These are phyloP conservation scores for Nemania sp. DNA, from an alignment of 2,329 filamentous ascomycete species.

Conservation along the genomic window DNA sequence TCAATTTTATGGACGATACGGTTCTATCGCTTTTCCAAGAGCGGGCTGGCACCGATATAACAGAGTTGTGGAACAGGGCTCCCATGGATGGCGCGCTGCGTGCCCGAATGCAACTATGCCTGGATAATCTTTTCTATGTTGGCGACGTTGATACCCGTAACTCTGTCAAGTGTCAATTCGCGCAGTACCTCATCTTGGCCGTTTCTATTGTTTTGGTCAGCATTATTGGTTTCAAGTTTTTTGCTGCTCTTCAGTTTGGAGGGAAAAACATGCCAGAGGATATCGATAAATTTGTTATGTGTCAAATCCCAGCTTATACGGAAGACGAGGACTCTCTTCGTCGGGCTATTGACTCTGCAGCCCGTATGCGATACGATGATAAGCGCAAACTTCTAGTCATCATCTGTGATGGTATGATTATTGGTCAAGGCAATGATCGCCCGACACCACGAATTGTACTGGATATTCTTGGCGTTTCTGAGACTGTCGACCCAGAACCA, in stretches of 20 bases:
- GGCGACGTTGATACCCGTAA: conserved; percentile 90
- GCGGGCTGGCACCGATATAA: conserved; percentile 77
- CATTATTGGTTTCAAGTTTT: conserved; percentile 93
- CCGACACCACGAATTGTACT: conserved; percentile 94
- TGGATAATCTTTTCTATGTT: conserved; percentile 94
- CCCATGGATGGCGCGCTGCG: conserved; percentile 60
- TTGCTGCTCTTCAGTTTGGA: conserved; percentile 92
- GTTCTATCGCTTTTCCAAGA: conserved; percentile 78
- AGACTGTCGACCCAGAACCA: conserved; percentile 91
- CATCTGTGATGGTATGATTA: conserved; percentile 98
- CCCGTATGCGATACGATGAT: conserved; percentile 95
- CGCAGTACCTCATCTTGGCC: conserved; percentile 84
- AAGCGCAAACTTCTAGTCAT: conserved; percentile 95
- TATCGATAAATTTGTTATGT: conserved; percentile 97
- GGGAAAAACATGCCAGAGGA: conserved; percentile 91
- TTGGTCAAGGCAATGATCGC: conserved; percentile 95
- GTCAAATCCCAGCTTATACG: conserved; percentile 95
- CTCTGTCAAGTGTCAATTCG: conserved; percentile 81
- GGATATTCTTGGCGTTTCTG: conserved; percentile 93
- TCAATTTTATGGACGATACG: conserved; percentile 78
- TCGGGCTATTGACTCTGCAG: conserved; percentile 94
- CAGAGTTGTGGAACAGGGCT: conserved; percentile 78
- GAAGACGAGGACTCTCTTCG: conserved; percentile 97
- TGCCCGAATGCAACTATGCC: conserved; percentile 74
- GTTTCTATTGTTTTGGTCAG: conserved; percentile 78